Evolutionary conservation across 2,329 filamentous ascomycete genomes (phyloP), one percentile per base, ranked within the genome.

Genomic region (Nemania abortiva): DNA sequence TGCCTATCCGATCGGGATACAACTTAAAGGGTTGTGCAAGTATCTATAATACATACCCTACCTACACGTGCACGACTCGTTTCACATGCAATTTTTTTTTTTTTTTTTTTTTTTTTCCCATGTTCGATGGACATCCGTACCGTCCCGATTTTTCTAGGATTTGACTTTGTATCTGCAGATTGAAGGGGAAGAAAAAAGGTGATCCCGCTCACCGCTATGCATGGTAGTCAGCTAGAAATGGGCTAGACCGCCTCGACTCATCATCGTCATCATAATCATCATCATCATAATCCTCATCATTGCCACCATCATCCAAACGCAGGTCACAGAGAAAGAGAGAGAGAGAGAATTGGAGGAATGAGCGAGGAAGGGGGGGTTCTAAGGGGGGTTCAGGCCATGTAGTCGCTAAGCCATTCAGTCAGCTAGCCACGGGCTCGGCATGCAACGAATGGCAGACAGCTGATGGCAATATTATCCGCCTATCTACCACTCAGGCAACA

Each of bases 41-140:
- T 45, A 20, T 2, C 42, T 45, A 37, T 37, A 27, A 27, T 20
- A 45, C n/a, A 20, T 45, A 18, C 42, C 42, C 42, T 18, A 45
- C 42, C n/a, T 45, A 42, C 39, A 18, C 15, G 47, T 24, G 11
- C 10, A 29, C 31, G 31, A 42, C 9, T 39, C 31, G 47, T 61
- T 61, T 61, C 58, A 61, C 58, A 61, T 61, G 58, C 52, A 42
- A 53, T 37, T 53, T 20, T 37, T 37, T 37, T 37, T 37, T 37
- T 37, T 11, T 37, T 1, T 42, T 37, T 37, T 37, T 37, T 37
- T 37, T 37, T 11, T 37, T 1, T 42, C 11, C 39, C 39, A 42
- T 11, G 39, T 18, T 42, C 18, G 39, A 42, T 27, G 11, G 24
- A 34, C 42, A 47, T 47, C 47, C 20, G 9, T 49, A 7, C 47